Evolutionary conservation across 306 rosid genomes (phyloP).

Genomic region (Ammopiptanthus mongolicus): DNA sequence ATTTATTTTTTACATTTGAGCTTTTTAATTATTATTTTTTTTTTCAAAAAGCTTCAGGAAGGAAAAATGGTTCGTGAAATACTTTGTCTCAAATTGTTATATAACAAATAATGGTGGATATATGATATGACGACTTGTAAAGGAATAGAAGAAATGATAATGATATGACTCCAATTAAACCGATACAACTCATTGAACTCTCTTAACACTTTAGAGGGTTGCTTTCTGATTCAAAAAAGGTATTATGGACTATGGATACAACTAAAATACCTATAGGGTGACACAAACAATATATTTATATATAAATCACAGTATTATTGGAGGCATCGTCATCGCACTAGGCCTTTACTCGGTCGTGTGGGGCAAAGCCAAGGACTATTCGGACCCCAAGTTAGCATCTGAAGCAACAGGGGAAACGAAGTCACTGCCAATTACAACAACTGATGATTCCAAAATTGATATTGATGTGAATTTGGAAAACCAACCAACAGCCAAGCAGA

Average conservation of each 20-base stretch:
- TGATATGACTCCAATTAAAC: neutral
- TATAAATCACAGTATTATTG: constrained; percentile 36
- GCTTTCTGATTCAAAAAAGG: neutral
- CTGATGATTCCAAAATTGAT: neutral
- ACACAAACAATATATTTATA: neutral
- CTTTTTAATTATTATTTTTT: too few relatives aligned
- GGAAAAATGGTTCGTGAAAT: too few relatives aligned
- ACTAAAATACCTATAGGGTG: neutral
- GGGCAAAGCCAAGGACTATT: constrained; percentile 71
- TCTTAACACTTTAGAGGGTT: neutral
- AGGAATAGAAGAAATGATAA: neutral
- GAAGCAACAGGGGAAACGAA: neutral
- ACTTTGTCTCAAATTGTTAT: neutral
- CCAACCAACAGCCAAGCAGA: neutral
- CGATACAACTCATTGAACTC: neutral
- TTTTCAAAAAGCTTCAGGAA: neutral
- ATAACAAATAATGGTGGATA: neutral
- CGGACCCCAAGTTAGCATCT: neutral
- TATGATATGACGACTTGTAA: neutral
- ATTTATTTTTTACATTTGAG: neutral
- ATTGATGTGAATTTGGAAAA: neutral
- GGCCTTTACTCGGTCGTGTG: constrained; percentile 71
- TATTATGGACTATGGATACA: neutral
- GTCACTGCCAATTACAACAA: neutral
- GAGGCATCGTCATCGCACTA: constrained; percentile 49